Evolutionary conservation across 768 basidiomycete genomes (phyloP).

Genomic region (Trametes elegans): DNA sequence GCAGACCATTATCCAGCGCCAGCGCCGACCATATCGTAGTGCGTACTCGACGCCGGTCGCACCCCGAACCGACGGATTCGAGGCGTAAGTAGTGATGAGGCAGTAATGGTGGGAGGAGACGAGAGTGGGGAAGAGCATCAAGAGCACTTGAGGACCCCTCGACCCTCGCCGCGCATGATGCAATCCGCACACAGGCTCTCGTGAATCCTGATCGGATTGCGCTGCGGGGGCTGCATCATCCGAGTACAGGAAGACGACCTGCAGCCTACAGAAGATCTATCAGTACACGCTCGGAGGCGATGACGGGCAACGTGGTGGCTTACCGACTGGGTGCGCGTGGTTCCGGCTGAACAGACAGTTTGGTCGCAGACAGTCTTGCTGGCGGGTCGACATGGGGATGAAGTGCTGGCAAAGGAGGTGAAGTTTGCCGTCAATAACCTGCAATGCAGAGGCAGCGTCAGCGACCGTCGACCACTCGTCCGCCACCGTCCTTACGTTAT

Average conservation of each 20-base stretch:
- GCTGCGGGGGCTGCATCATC: constrained; percentile 65
- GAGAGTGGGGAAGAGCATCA: not conserved
- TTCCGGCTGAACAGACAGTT: constrained; percentile 72
- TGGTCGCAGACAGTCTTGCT: constrained; percentile 60
- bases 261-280: constrained; percentile 35
- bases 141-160: constrained; percentile 24
- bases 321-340: constrained; percentile 58
- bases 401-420: constrained; percentile 72
- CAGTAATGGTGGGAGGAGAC: not conserved
- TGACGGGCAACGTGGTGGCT: constrained; percentile 17
- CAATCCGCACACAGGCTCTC: constrained; percentile 44
- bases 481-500: constrained; percentile 53
- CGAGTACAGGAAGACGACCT: constrained; percentile 54
- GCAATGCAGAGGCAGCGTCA: not conserved
- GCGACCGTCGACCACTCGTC: not conserved
- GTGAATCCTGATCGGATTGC: constrained; percentile 71
- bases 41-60: constrained; percentile 8
- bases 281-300: not conserved
- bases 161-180: constrained; percentile 28
- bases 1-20: constrained; percentile 19
- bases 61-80: constrained; percentile 5
- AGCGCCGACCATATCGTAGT: constrained; percentile 16
- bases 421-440: constrained; percentile 79
- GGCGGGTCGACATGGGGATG: constrained; percentile 63
- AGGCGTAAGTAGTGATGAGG: not conserved